A percentile compares a stretch with the other conserved stretches of the same genome.
These are phyloP conservation scores for Plenodomus lindquistii DNA, from an alignment of 2,329 filamentous ascomycete genomes.

Conservation along the genomic window DNA sequence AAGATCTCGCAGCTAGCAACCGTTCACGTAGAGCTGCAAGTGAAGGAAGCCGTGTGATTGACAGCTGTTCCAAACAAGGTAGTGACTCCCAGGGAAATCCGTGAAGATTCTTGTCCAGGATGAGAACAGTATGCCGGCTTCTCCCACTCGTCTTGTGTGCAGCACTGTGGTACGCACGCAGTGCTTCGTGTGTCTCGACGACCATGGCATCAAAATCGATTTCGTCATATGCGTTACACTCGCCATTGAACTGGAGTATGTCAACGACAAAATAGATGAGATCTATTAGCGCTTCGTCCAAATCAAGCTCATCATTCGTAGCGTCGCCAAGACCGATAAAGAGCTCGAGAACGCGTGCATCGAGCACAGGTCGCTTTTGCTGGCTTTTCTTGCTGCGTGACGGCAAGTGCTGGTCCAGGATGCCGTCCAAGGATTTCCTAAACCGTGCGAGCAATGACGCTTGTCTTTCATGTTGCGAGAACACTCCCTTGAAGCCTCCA, in stretches of 20 bases:
- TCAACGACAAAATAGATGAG: constrained; percentile 95
- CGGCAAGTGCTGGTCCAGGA: constrained; percentile 82
- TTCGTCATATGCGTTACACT: constrained; percentile 95
- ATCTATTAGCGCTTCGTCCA: constrained; percentile 89
- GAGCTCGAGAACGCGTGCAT: constrained; percentile 75
- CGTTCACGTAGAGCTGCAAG: constrained; percentile 79
- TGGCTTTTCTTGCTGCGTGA: constrained; percentile 70
- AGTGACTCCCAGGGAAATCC: constrained; percentile 95
- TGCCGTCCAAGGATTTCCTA: constrained; percentile 73
- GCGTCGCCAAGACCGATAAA: constrained; percentile 85
- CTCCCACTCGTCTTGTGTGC: constrained; percentile 42
- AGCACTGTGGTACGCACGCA: constrained; percentile 73
- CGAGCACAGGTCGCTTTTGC: constrained; percentile 56
- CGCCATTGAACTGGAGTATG: constrained; percentile 93
- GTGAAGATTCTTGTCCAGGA: constrained; percentile 90
- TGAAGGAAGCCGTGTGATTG: constrained; percentile 87
- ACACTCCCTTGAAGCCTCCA: constrained; percentile 92
- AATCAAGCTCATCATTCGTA: constrained; percentile 67
- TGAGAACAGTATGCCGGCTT: constrained; percentile 75
- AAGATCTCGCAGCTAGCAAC: constrained; percentile 60
- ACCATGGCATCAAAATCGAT: constrained; percentile 94
- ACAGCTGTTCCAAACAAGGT: constrained; percentile 76
- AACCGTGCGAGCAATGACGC: constrained; percentile 73
- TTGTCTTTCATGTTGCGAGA: constrained; percentile 71
- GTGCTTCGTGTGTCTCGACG: constrained; percentile 81